Evolutionary conservation across 257 asterid species (phyloP).

Genomic region (Datura wrightii): DNA sequence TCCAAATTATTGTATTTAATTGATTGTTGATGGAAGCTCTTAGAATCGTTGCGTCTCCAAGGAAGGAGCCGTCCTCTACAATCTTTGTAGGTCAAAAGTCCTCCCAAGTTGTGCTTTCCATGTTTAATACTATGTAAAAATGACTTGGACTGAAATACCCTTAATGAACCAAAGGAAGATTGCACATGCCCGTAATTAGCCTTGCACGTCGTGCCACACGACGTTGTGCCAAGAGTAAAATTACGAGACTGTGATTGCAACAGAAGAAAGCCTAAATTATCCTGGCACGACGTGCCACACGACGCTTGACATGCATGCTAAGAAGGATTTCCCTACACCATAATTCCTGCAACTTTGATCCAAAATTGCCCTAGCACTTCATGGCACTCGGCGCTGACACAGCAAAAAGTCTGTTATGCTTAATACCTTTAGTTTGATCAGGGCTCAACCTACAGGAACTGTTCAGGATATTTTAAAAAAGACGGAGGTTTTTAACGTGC

Average conservation of each 20-base stretch:
- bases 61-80: not conserved
- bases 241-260: not conserved
- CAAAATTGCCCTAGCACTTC: not conserved
- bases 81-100: not conserved
- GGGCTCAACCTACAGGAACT: no score
- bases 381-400: not conserved
- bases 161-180: not conserved
- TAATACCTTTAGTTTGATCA: no score
- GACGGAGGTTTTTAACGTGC: no score
- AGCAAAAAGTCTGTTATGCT: no score
- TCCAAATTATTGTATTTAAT: not conserved
- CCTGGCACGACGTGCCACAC: not conserved
- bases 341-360: not conserved
- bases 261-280: not conserved
- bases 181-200: not conserved
- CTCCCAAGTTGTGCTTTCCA: not conserved
- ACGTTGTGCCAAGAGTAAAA: not conserved
- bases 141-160: not conserved
- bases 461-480: no score
- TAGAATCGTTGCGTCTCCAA: not conserved
- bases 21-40: not conserved
- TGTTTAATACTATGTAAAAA: not conserved
- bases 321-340: conserved; percentile 9
- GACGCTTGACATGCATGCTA: not conserved
- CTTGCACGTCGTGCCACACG: not conserved